Base-by-base conservation (phyloP, 176 grass and related monocot genomes). In the Zoysia japonica region DNA sequence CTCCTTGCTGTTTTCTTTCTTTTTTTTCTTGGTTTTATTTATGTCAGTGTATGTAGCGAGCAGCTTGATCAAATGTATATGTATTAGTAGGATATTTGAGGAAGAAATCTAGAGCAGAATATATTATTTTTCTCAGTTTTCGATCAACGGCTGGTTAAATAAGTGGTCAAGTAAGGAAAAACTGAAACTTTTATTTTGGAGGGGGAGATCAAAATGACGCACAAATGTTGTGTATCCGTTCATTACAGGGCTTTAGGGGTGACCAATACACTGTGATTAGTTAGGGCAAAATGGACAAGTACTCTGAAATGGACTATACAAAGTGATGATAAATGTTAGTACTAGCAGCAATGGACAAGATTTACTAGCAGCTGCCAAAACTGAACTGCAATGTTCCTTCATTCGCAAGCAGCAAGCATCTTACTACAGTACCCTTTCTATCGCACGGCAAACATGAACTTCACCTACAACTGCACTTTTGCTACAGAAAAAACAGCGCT, bases 11-110 rank as follows among this genome's bases (percentile, higher is more conserved):
- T 0, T 49, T 16, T 20, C 14, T 14, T 39, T 11, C 19, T 43
- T 63, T 7, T 5, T 71, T 20, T 48, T 13, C 9, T 47, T 68
- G 8, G 10, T 7, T 43, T 77, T 36, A 2, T 42, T 10, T 73
- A 49, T 76, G 62, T 14, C 59, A 45, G 49, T 79, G 80, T 85
- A 78, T 78, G 74, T 83, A 68, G 84, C 37, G 60, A 53, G 77
- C n/a, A 47, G 67, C 13, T 64, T 36, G 11, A 65, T 37, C 36
- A 65, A 45, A 67, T 77, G 70, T 85, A 77, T 81, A 71, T 84
- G 37, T 40, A 28, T 28, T 28, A 28, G 28, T 28, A 65, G 20
- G 64, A 88, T 84, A 68, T 41, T 19, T 1, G 9, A 59, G 48
- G 44, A 71, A 85, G 49, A 71, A 65, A 65, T 10, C 52, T 79